These are phyloP conservation scores for Debaryomyces sp. DNA, from an alignment of 1,139 yeast species.

Conservation along the genomic window DNA sequence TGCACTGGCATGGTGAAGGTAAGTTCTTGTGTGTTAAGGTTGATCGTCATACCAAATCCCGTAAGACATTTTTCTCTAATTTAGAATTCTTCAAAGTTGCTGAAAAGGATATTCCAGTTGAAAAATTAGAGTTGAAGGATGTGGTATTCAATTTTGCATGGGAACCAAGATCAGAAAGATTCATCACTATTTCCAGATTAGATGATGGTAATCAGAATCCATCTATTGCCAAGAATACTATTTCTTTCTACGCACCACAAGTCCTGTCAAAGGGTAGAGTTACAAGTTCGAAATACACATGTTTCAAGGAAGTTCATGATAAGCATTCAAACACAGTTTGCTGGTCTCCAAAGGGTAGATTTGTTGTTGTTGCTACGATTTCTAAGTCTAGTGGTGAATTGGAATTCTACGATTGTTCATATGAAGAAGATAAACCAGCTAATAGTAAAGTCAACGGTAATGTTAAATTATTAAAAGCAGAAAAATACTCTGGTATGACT, in stretches of 20 bases:
- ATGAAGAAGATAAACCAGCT: slow-evolving; percentile 59
- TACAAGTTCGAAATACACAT: slow-evolving; percentile 34
- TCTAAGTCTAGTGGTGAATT: slow-evolving; percentile 67
- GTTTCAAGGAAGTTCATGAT: slow-evolving; percentile 53
- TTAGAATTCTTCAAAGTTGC: slow-evolving; percentile 87
- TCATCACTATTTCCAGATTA: slow-evolving; percentile 73
- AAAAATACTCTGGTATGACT: slow-evolving; percentile 77
- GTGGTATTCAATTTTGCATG: slow-evolving; percentile 87
- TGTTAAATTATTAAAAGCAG: slow-evolving; percentile 64
- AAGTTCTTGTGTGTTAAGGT: slow-evolving; percentile 90
- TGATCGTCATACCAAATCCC: slow-evolving; percentile 95
- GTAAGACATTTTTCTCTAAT: slow-evolving; percentile 88
- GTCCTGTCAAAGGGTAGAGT: slow-evolving; percentile 89
- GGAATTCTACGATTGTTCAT: slow-evolving; percentile 86
- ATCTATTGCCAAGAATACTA: slow-evolving; percentile 69
- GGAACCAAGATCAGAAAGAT: slow-evolving; percentile 94
- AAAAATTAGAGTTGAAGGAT: slow-evolving; percentile 90
- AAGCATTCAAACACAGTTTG: slow-evolving; percentile 73
- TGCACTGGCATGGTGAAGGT: slow-evolving; percentile 95
- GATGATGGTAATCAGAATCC: slow-evolving; percentile 65
- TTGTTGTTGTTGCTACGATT: slow-evolving; percentile 75
- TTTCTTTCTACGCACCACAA: slow-evolving; percentile 86
- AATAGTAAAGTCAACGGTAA: slow-evolving; percentile 48
- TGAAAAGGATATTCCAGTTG: slow-evolving; percentile 94
- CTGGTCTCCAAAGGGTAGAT: slow-evolving; percentile 96